Base-by-base conservation (phyloP, 768 basidiomycete genomes). In the Panaeolus cyanescens region DNA sequence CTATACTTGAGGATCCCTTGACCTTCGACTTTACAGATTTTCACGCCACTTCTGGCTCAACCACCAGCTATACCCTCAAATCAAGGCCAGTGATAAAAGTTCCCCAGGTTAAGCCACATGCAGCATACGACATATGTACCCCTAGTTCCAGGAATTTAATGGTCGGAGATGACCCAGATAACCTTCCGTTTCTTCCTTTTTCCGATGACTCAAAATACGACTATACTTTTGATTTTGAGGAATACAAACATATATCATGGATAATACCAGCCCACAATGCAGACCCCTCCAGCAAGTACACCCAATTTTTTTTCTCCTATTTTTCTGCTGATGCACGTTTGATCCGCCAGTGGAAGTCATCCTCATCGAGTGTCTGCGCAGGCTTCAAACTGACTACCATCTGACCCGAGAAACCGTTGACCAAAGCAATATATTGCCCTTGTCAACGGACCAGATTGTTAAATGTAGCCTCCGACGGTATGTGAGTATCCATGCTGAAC, bases 141-240 rank as follows among this genome's bases (percentile, higher is more conserved):
- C 85, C 88, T 1, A 63, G 78, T 2, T 64, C 68, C 10, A 77
- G 79, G 50, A 86, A 76, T 50, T 73, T 86, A 15, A 76, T 80
- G 45, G 74, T 76, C 17, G 87, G 85, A 3, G 88, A 90, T 61
- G 89, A 90, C 60, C 73, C 83, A 5, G 75, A 79, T 61, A 70
- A 74, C 20, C 80, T 90, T 78, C 76, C 78, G 2, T 91, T 89
- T 68, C 71, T 89, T 5, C 88, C 89, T 1, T 84, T 84, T 56
- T 77, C 83, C 0, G 88, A 91, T 65, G 89, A 91, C 42, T 78
- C 80, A 2, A 65, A 53, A 0, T 92, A 91, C 63, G 64, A 84
- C 55, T 72, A 70, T 32, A 31, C 45, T 2, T 65, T 55, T 15
- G 82, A 89, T 63, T 65, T 72, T 2, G 56, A 66, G 13, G 75